These are phyloP conservation scores for Datisca glomerata DNA, from an alignment of 306 rosid genomes.

Conservation along the genomic window DNA sequence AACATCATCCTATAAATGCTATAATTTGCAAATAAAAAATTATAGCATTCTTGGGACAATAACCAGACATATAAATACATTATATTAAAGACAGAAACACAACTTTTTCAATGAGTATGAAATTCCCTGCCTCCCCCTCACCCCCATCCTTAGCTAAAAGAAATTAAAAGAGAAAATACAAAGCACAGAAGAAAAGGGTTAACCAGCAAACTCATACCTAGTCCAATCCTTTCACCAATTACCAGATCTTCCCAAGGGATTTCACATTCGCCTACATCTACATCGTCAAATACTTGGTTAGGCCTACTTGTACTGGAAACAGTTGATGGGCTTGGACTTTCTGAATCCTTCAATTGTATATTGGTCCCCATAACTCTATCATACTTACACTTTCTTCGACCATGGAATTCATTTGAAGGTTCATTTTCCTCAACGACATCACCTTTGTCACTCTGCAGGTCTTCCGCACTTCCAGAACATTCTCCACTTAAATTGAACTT, in stretches of 20 bases:
- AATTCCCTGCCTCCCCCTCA: not conserved
- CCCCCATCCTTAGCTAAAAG: not conserved
- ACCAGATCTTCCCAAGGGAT: constrained; percentile 91
- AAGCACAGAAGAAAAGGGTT: not conserved
- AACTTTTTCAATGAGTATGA: not conserved
- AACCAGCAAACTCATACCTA: constrained; percentile 44
- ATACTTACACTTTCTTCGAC: constrained; percentile 38
- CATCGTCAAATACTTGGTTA: constrained; percentile 76
- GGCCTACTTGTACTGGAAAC: constrained; percentile 42
- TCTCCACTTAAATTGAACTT: constrained; percentile 23
- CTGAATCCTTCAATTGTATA: constrained; percentile 48
- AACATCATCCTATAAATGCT: too few relatives aligned
- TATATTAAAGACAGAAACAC: too few relatives aligned
- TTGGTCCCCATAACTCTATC: constrained; percentile 53
- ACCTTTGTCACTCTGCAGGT: constrained; percentile 17
- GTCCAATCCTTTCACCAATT: constrained; percentile 91
- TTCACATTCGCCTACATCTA: constrained; percentile 89
- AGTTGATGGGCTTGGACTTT: constrained; percentile 39
- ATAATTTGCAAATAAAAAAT: too few relatives aligned
- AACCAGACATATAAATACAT: too few relatives aligned
- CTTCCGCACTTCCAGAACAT: constrained; percentile 16
- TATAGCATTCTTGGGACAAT: too few relatives aligned
- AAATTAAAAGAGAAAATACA: not conserved
- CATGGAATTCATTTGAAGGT: constrained; percentile 29
- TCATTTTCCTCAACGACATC: constrained; percentile 26